Evolutionary conservation across 2,329 filamentous ascomycete species (phyloP), one percentile per base, ranked within the genome.

Genomic region (Alternaria conjuncta): DNA sequence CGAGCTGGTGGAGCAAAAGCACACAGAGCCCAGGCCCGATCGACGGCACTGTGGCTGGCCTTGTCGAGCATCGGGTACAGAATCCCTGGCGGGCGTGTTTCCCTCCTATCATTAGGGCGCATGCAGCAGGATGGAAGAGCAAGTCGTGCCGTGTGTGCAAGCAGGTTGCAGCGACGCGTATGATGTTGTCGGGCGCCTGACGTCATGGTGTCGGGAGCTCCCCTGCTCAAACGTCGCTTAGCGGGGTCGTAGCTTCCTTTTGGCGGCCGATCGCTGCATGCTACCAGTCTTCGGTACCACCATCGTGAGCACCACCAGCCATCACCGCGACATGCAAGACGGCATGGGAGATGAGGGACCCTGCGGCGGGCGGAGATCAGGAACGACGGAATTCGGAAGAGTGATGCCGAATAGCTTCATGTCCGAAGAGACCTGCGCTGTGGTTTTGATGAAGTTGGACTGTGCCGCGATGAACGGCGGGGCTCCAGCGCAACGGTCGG

Each of bases 21-120:
- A 62, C 61, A 44, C 50, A 60, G 55, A 64, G 54, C 71, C 71
- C 66, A 73, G 72, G 67, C 71, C 61, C 73, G 72, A 78, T 78
- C 70, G 68, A 69, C 72, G 55, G 61, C 53, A 44, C 61, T 67
- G 72, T 73, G 70, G 70, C 70, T 63, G 63, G 51, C 32, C 63
- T 47, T 61, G 67, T 69, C 64, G 65, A 63, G 54, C 64, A 74
- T 72, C 71, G 69, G 57, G 55, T 49, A 55, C 61, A 56, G 56
- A 46, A 68, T 68, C 59, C 64, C 57, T 69, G 69, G 47, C n/a
- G 50, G 60, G 4, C 30, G 66, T 62, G 44, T 60, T 51, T 30
- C 57, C 68, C 47, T 62, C 75, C 68, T 71, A 70, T 71, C 67
- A 71, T 44, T 59, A 30, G 26, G 57, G 58, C 32, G 67, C 50